Evolutionary conservation across 116 monocot genomes (phyloP).

Genomic region (Trichopus zeylanicus): DNA sequence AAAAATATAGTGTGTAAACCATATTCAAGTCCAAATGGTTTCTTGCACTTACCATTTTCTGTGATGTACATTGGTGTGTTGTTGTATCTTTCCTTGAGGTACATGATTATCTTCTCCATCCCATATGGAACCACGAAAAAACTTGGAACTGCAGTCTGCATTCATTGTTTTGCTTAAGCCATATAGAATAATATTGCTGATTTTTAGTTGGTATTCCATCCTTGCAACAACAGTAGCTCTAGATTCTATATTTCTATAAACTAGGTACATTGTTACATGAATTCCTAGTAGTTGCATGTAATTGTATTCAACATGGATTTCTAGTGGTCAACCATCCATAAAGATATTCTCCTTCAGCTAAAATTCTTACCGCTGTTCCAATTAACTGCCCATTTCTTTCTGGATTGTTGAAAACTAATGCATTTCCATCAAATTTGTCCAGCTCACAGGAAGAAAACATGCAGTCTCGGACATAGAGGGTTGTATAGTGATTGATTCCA

Average conservation of each 20-base stretch:
- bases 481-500: constrained; percentile 57
- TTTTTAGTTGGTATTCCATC: too few relatives aligned
- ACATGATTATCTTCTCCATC: constrained; percentile 23
- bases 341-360: neutral
- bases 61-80: constrained; percentile 36
- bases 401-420: constrained; percentile 14
- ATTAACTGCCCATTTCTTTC: constrained; percentile 39
- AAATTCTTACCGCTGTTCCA: constrained; percentile 40
- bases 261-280: too few relatives aligned
- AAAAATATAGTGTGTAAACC: too few relatives aligned
- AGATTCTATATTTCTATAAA: too few relatives aligned
- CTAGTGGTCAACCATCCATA: neutral
- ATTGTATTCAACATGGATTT: too few relatives aligned
- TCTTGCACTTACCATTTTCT: constrained; percentile 28
- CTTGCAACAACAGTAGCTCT: too few relatives aligned
- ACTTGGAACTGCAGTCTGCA: constrained; percentile 28
- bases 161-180: neutral
- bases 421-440: constrained; percentile 11
- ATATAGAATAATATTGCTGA: neutral
- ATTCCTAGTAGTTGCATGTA: too few relatives aligned
- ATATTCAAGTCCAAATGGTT: too few relatives aligned
- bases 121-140: constrained; percentile 26
- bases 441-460: constrained; percentile 27
- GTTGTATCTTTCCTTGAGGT: constrained; percentile 32
- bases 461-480: constrained; percentile 48